Base-by-base conservation (phyloP, 345 rosid species). In the Brassica incana region DNA sequence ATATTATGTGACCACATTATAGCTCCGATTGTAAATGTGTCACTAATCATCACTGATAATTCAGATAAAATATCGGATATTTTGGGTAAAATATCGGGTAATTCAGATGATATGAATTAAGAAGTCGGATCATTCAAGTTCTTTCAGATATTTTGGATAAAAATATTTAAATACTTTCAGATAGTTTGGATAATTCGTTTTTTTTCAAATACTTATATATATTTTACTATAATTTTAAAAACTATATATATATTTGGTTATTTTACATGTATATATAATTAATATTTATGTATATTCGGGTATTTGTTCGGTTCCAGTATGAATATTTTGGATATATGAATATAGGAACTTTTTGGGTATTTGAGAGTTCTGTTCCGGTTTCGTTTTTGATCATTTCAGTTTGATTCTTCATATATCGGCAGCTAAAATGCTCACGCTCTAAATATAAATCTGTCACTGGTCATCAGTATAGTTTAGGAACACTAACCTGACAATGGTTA, bases 401-500 rank as follows among this genome's bases (percentile, higher is more conserved):
- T 48, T 48, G 16, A 5, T 48, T 50, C 58, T 50, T 50, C 7
- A 2, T 6, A 50, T 50, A 50, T n/a, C 30, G 30, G 30, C 7
- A 40, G 3, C 7, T 12, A 14, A 12, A 48, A 48, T 45, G n/a
- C 15, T 45, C n/a, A 45, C 9, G 48, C 67, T 58, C 27, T 36
- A 36, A 43, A 69, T 10, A 43, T 29, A 36, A 32, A 14, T 63
- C 54, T 32, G 35, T 33, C 68, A 60, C 12, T 14, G 9, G 56
- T 40, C 43, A 23, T 71, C n/a, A 62, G 52, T 29, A 12, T 5
- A 69, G 48, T n/a, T 69, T 4, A 29, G 68, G 14, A 33, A 43
- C 32, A 77, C 71, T 50, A 15, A 92, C 99, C 88, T 91, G 99
- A 82, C 90, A 93, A 76, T 95, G 99, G 70, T 95, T 97, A 65